A percentile compares a stretch with the other conserved stretches of the same genome.
phyloP scores from a whole-genome alignment of 2,329 filamentous ascomycete species.

The Mycocentrospora acerina region DNA sequence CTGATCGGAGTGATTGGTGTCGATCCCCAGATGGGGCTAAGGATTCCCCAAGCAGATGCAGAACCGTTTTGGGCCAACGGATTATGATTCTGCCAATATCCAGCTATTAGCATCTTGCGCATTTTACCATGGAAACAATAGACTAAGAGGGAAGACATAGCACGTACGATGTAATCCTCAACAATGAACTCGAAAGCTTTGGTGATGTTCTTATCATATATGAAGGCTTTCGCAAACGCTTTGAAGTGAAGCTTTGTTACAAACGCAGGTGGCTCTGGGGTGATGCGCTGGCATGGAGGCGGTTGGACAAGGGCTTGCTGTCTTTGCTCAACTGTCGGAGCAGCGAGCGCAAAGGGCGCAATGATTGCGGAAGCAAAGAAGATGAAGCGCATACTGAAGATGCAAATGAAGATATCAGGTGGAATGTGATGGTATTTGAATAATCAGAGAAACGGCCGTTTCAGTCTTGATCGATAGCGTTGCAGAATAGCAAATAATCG shows the following conservation, averaged over 20 bases:
- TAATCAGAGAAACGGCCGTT: too few species aligned
- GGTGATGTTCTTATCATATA: slow-evolving; percentile 30
- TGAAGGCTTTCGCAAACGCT: slow-evolving; percentile 30
- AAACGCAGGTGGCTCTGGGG: slow-evolving; percentile 9
- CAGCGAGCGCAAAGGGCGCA: slow-evolving; percentile 17
- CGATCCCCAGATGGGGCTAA: slow-evolving; percentile 24
- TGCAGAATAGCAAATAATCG: too few species aligned
- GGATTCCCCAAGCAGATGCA: slow-evolving; percentile 29
- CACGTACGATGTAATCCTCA: slow-evolving; percentile 29
- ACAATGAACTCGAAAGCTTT: slow-evolving; percentile 31
- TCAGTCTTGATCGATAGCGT: too few species aligned
- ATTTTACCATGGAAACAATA: not conserved
- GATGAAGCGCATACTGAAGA: slow-evolving; percentile 27
- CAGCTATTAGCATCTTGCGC: not conserved
- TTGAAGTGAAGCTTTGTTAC: slow-evolving; percentile 18
- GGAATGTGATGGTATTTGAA: too few species aligned
- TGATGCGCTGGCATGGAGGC: slow-evolving; percentile 23
- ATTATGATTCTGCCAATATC: slow-evolving; percentile 30
- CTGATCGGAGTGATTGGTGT: slow-evolving; percentile 25
- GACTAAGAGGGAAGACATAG: too few species aligned
- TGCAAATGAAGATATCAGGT: too few species aligned
- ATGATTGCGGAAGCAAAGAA: slow-evolving; percentile 15
- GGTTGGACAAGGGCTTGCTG: slow-evolving; percentile 23
- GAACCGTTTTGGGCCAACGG: slow-evolving; percentile 29
- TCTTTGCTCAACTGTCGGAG: slow-evolving; percentile 12